Evolutionary conservation across 2,329 filamentous ascomycete genomes (phyloP).

Genomic region (Fusarium dimerum): DNA sequence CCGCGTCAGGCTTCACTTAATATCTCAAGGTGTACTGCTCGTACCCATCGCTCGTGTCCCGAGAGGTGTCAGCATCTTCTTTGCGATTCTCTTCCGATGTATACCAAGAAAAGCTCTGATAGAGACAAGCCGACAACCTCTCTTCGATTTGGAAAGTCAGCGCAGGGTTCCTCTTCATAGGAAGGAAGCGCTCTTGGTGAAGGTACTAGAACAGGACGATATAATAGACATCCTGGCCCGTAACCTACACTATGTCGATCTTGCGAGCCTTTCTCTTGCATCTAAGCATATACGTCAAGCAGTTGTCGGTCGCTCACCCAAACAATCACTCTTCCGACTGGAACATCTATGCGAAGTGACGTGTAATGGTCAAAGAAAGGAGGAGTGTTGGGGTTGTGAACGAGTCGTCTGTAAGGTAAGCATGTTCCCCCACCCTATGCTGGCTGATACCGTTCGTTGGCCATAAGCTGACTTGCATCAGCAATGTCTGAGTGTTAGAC

Average conservation of each 20-base stretch:
- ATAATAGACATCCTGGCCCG: not conserved
- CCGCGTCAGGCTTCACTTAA: not conserved
- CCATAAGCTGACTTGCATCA: rapidly evolving
- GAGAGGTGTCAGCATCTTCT: not conserved
- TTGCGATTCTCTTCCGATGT: not conserved
- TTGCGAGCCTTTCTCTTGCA: slow-evolving; percentile 5
- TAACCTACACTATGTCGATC: slow-evolving; percentile 8
- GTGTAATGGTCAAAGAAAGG: slow-evolving; percentile 1
- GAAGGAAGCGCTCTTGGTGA: rapidly evolving
- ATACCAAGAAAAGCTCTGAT: not conserved
- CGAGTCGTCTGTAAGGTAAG: slow-evolving; percentile 12
- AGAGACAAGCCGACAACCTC: not conserved
- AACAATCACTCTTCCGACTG: not conserved
- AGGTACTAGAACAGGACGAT: not conserved
- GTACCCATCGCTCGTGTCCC: not conserved
- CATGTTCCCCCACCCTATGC: rapidly evolving
- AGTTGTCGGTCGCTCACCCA: not conserved
- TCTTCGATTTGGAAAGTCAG: not conserved
- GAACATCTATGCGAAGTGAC: slow-evolving; percentile 4
- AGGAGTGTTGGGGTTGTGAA: slow-evolving; percentile 15
- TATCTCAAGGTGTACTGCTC: not conserved
- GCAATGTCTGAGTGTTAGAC: slow-evolving; percentile 1
- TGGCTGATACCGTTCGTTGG: not conserved
- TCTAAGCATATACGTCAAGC: slow-evolving; percentile 6
- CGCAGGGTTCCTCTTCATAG: not conserved